A percentile compares a stretch with the other conserved stretches of the same genome.
These are phyloP conservation scores for Fusarium subglutinans DNA, from an alignment of 2,329 filamentous ascomycete species.

Conservation along the genomic window DNA sequence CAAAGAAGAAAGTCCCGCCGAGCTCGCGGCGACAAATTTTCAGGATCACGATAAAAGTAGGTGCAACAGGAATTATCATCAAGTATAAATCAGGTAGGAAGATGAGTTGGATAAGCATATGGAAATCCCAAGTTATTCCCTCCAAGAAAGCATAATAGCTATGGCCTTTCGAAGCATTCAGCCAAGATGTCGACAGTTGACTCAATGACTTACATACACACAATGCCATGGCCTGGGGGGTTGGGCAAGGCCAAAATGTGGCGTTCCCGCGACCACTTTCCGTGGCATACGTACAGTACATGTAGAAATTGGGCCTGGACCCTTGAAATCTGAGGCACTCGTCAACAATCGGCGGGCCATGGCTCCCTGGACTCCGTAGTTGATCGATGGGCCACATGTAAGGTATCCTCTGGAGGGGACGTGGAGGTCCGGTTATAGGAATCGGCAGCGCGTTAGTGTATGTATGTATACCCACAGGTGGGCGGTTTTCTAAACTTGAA, in stretches of 20 bases:
- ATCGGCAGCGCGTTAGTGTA: slow-evolving; percentile 5
- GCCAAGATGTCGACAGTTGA: not conserved
- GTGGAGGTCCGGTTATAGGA: slow-evolving; percentile 11
- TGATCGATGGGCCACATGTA: not conserved
- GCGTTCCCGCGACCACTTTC: not conserved
- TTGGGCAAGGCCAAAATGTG: not conserved
- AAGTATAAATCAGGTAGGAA: not conserved
- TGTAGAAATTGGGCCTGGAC: slow-evolving; percentile 19
- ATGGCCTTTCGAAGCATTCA: not conserved
- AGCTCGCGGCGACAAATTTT: slow-evolving; percentile 13
- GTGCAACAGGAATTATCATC: not conserved
- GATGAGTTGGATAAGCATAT: not conserved
- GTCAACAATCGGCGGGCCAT: slow-evolving; percentile 14
- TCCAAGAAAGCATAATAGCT: not conserved
- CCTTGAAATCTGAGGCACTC: slow-evolving; percentile 30
- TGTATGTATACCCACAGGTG: not conserved
- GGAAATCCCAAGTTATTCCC: not conserved
- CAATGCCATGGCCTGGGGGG: not conserved
- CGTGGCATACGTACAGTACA: slow-evolving; percentile 1
- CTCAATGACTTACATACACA: not conserved
- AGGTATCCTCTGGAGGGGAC: not conserved
- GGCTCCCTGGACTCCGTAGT: slow-evolving; percentile 8
- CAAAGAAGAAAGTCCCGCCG: slow-evolving; percentile 23
- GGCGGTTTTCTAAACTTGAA: not conserved
- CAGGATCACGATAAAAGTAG: not conserved